phyloP scores from a whole-genome alignment of 768 basidiomycete genomes.

The Tricholoma furcatifolium region DNA sequence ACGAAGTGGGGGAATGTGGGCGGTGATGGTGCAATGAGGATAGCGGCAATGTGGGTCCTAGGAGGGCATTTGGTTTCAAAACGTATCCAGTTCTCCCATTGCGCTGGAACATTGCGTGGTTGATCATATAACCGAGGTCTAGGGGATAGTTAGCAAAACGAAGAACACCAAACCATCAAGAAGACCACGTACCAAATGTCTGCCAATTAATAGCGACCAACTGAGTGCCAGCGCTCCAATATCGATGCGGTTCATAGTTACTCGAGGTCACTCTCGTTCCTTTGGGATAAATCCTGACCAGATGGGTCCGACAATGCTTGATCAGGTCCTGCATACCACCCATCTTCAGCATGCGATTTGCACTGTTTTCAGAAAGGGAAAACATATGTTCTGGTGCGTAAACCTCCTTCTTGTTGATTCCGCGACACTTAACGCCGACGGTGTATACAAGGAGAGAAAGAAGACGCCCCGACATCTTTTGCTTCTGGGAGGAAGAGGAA shows the following conservation, averaged over 20 bases:
- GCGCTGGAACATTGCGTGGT: slow-evolving; percentile 93
- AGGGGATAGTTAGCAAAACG: slow-evolving; percentile 1
- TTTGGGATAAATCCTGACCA: slow-evolving; percentile 88
- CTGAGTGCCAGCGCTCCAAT: slow-evolving; percentile 89
- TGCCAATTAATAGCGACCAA: slow-evolving; percentile 97
- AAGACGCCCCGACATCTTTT: slow-evolving; percentile 74
- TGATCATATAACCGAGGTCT: slow-evolving; percentile 93
- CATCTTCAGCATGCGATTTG: slow-evolving; percentile 71
- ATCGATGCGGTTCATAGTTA: slow-evolving; percentile 90
- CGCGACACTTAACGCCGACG: slow-evolving; percentile 91
- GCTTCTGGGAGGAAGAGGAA: slow-evolving; percentile 37
- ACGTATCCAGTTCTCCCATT: slow-evolving; percentile 92
- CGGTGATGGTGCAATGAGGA: background rate
- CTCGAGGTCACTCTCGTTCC: slow-evolving; percentile 79
- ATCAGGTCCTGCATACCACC: slow-evolving; percentile 47
- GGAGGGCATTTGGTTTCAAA: slow-evolving; percentile 80
- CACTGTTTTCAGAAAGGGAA: slow-evolving; percentile 84
- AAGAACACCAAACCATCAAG: background rate
- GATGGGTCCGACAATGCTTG: slow-evolving; percentile 85
- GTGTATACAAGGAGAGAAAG: slow-evolving; percentile 90
- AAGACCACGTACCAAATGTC: slow-evolving; percentile 68
- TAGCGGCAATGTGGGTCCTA: slow-evolving; percentile 32
- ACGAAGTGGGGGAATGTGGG: slow-evolving; percentile 8
- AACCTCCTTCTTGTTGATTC: slow-evolving; percentile 85
- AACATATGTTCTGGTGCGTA: slow-evolving; percentile 90